Base-by-base conservation (phyloP, 805 yeast species). In the Lachancea cidri region DNA sequence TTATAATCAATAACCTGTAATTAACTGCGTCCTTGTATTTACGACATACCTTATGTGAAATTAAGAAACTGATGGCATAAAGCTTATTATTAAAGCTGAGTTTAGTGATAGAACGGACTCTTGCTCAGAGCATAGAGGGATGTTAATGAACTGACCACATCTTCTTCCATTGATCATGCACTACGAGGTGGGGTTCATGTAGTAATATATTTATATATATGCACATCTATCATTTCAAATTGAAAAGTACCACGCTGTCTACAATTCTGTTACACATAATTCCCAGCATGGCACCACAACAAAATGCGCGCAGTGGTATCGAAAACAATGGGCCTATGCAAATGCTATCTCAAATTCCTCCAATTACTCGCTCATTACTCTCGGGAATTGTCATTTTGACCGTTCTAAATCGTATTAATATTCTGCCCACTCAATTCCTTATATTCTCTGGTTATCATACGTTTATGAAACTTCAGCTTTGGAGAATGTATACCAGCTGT, bases 281-380 rank as follows among this genome's bases (percentile, higher is more conserved):
- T n/a, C n/a, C n/a, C n/a, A n/a, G n/a, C n/a, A 22, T 22, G 27
- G 27, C 27, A 7, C 27, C 7, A 11, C 27, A 7, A 22, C 27
- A 22, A 22, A 22, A 7, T 11, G 7, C 27, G 7, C 27, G 27
- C 27, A 22, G 27, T 22, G 27, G 9, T 22, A 22, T 39, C 4
- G 29, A 41, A 17, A 32, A 19, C 15, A 41, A 38, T 35, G 44
- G 36, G 16, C 24, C 36, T 32, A 29, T 32, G 14, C 47, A 44
- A 31, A 22, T 44, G 16, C 29, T 41, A 3, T 16, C 42, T 5
- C 44, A 44, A 16, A 75, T 81, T 5, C 86, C 86, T 1, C 81
- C 83, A 3, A 77, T 79, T 18, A 79, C 86, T 3, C 64, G 85
- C 45, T 69, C 73, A 34, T 62, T 80, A 40, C 72, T 77, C 3